Evolutionary conservation across 2,329 filamentous ascomycete genomes (phyloP), one percentile per base, ranked within the genome.

Genomic region (Sporothrix protearum): DNA sequence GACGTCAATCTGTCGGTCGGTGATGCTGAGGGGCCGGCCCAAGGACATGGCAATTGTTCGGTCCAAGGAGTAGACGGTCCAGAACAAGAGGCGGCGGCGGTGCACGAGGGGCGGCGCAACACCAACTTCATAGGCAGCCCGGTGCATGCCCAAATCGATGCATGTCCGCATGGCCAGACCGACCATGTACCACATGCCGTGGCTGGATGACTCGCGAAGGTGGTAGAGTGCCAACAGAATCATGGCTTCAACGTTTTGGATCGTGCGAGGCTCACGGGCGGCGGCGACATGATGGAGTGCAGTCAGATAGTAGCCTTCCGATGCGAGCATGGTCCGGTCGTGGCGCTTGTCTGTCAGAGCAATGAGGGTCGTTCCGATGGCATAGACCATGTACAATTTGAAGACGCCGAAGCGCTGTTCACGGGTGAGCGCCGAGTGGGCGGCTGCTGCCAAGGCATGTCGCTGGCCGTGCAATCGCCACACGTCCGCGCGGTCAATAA

Each of bases 221-320:
- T 86, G 84, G 73, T 85, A 86, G 4, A 86, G 77, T 3, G 85
- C 83, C 3, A 85, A 76, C 10, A 86, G 78, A 0, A 83, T 80
- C 82, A 86, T 86, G 10, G 84, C 84, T 74, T 86, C 83, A n/a
- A 86, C 82, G 57, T 86, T 86, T 33, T 86, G 81, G 0, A 84
- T 80, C 0, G 84, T 84, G 42, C 83, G 80, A 7, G 83, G 82
- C 70, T 85, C 84, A 30, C 82, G 80, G 67, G 84, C 84, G 7
- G 81, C 81, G 16, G 83, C 81, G 19, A 84, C 81, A 73, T 86
- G 82, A 73, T 85, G 83, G n/a, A 86, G 76, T 12, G 84, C 84
- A 2, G 81, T 82, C 73, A 84, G 81, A 72, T 85, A 86, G 72
- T 83, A 85, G 71, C 82, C 80, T 81, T 86, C 74, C 1, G 73